These are phyloP conservation scores for Silene uniflora DNA, from an alignment of 148 eudicot species.

Conservation along the genomic window DNA sequence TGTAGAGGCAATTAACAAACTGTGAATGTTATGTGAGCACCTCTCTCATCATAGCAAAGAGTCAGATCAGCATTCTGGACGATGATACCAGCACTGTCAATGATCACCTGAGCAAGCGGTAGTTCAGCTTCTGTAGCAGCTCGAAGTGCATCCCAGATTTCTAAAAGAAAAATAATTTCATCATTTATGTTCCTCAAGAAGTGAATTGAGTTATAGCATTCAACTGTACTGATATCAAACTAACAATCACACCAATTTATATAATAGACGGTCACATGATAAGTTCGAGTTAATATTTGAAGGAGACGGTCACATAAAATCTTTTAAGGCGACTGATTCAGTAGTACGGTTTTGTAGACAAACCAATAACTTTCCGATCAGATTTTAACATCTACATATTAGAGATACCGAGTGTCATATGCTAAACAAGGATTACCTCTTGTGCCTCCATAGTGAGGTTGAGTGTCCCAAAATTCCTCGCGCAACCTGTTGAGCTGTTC, in stretches of 20 bases:
- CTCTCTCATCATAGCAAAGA: slow-evolving; percentile 84
- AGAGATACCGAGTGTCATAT: not conserved
- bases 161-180: slow-evolving; percentile 29
- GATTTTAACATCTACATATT: not conserved
- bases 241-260: no score
- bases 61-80: slow-evolving; percentile 67
- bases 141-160: slow-evolving; percentile 88
- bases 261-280: no score
- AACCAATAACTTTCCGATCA: not conserved
- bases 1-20: not conserved
- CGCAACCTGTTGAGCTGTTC: slow-evolving; percentile 61
- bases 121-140: slow-evolving; percentile 75
- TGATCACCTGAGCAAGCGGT: slow-evolving; percentile 58
- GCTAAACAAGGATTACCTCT: slow-evolving; percentile 48
- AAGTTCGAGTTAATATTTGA: no score
- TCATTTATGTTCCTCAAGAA: not conserved
- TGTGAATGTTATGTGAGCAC: slow-evolving; percentile 16
- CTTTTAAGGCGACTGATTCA: no score
- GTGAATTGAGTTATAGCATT: no score
- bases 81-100: slow-evolving; percentile 84
- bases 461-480: slow-evolving; percentile 92
- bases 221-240: no score
- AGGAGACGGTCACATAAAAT: no score
- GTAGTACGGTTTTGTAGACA: no score
- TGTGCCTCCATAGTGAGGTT: slow-evolving; percentile 81